Evolutionary conservation across 306 rosid genomes (phyloP).

Genomic region (Carpinus fangiana): DNA sequence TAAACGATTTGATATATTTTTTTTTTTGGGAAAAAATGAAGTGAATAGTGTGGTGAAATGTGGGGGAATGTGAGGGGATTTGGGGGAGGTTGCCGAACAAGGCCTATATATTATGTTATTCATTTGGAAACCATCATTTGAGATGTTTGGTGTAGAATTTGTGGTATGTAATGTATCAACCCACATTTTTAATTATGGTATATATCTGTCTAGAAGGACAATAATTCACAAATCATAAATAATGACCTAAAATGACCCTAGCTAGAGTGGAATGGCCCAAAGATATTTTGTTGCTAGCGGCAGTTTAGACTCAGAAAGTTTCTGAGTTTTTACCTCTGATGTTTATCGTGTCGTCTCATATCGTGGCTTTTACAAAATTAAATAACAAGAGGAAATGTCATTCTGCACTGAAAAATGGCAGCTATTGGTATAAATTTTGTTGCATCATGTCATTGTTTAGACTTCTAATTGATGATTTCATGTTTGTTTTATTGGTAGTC

Average conservation of each 20-base stretch:
- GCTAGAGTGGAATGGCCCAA: background rate
- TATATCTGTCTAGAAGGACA: background rate
- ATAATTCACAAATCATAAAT: background rate
- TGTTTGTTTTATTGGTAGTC: slow-evolving; percentile 29
- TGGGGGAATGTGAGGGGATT: no score
- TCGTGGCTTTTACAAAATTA: background rate
- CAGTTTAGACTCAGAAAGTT: background rate
- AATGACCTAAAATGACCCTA: background rate
- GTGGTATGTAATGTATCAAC: background rate
- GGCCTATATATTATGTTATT: background rate
- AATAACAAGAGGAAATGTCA: background rate
- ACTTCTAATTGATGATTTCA: slow-evolving; percentile 25
- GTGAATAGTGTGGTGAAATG: no score
- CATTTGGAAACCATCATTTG: background rate
- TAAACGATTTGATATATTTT: no score
- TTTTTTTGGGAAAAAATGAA: no score
- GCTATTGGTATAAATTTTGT: background rate
- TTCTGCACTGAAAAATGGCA: background rate
- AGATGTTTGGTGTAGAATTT: background rate
- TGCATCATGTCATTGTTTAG: background rate
- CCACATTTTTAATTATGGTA: background rate
- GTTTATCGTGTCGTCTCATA: background rate
- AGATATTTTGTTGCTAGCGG: background rate
- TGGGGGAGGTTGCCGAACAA: no score
- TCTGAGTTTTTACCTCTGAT: background rate